Evolutionary conservation across 495 filamentous ascomycete genomes (phyloP), one percentile per base, ranked within the genome.

Genomic region (Penicillium dipodomyicola): DNA sequence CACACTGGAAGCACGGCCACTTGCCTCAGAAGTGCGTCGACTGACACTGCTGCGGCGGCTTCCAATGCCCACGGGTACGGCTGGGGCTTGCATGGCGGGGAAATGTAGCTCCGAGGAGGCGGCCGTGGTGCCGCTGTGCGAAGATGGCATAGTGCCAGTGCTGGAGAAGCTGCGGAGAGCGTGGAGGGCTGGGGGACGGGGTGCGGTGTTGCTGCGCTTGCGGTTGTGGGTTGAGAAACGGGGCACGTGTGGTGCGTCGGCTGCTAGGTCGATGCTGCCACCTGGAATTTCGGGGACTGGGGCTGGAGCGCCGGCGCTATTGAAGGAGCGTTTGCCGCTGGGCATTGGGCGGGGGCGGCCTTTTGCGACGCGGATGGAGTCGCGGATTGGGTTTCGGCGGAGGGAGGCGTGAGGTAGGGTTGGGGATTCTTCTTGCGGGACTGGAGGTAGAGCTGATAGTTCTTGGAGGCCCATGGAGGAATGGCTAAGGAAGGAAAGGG

Each of bases 401-500:
- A 85, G 69, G 6, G 72, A 50, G 39, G 76, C 68, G 1, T 44
- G 47, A 12, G 77, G 67, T 6, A 72, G 72, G 10, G 75, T 69
- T 25, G 71, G 71, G 29, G 72, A 63, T 17, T 59, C 68, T 50
- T 83, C 78, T 55, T 80, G 69, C 0, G 85, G 82, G 14, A 78
- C 67, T 10, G 83, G 82, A 15, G 83, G 79, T 25, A 82, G 71
- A 12, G 79, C 65, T 27, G 82, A 74, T 17, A 92, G 71, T 41
- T 89, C 84, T 25, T 90, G 84, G 1, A 88, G 83, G 33, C 87
- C 85, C 48, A 85, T 87, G 23, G 84, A 78, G 4, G 92, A 92
- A 67, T 96, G 91, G 29, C 91, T 91, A 39, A 98, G 77, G 80
- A 97, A 98, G 1, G 92, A 96, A 14, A 98, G 78, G 2, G 94